Base-by-base conservation (phyloP, 2,329 filamentous ascomycete genomes). In the Triangularia setosa region DNA sequence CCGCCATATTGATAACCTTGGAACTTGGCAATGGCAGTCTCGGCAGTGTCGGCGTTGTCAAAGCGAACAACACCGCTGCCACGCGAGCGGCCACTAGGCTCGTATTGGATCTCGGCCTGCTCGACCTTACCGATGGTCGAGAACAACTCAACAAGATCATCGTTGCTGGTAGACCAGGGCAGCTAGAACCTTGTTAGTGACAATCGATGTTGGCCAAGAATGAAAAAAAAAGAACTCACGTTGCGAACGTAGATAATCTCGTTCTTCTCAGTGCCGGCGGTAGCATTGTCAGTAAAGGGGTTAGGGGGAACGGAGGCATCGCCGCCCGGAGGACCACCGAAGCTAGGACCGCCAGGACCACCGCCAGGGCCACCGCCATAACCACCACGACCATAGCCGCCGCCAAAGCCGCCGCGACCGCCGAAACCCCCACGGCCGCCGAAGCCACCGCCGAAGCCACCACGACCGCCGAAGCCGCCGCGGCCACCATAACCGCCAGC, bases 31-130 rank as follows among this genome's bases (percentile, higher is more conserved):
- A 99, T 98, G 55, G 94, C 90, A 23, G 93, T 97, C 72, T 97
- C 93, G 1, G 95, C 93, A 68, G 93, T 96, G 8, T 93, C 88
- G 16, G 87, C 80, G 61, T 80, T 86, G 74, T 96, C 92, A 75
- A 99, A 98, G 67, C 95, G 89, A 63, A 99, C 95, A n/a, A 99
- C 95, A 75, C 95, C 95, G 65, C 91, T 95, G 69, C 95, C 95
- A 69, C 93, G 90, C 65, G 95, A 99, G 72, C 95, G 91, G 55
- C 95, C 95, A 73, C 96, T 98, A 3, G 92, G 90, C 77, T 99
- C 95, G 74, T 99, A 98, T 79, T 99, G 95, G 64, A 99, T 98
- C 79, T 99, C 95, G n/a, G 95, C 95, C 73, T 95, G 93, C 73
- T 97, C 93, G 65, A 99, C 95, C 77, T 97, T 97, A 69, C 95